A percentile compares a stretch with the other conserved stretches of the same genome.
These are phyloP conservation scores for Hypoxylon sp. DNA, from an alignment of 2,329 filamentous ascomycete species.

Conservation along the genomic window DNA sequence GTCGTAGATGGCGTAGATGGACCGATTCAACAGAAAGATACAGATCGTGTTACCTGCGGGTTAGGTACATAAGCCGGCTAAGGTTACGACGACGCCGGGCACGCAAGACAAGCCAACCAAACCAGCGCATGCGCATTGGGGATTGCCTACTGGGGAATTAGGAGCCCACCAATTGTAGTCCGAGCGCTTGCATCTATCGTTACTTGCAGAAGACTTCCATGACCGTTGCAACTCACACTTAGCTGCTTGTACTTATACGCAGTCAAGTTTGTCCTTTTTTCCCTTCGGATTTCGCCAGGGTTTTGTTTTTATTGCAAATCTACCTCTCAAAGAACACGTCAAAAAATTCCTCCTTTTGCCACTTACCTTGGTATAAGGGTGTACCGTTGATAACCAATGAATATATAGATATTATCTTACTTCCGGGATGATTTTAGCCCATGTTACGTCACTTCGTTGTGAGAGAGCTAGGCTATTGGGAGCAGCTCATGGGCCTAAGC, in stretches of 20 bases:
- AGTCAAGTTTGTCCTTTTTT: neutral
- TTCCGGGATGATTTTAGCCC: neutral
- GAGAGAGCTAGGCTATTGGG: too few relatives aligned
- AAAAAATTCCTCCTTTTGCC: neutral
- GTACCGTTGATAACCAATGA: neutral
- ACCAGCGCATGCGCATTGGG: constrained; percentile 20
- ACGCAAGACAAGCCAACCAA: constrained; percentile 9
- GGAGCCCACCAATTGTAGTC: constrained; percentile 36
- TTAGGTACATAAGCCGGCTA: neutral
- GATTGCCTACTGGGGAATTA: constrained; percentile 38
- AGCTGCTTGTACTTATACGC: too few relatives aligned
- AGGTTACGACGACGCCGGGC: neutral
- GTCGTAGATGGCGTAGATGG: constrained; percentile 28
- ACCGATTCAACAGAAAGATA: constrained; percentile 22
- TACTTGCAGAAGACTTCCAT: constrained; percentile 33
- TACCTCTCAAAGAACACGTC: neutral
- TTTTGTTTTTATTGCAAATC: neutral
- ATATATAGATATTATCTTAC: neutral
- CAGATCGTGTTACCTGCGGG: constrained; percentile 25
- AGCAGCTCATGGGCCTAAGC: neutral
- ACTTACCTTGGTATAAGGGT: neutral
- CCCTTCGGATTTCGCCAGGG: neutral
- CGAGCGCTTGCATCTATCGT: constrained; percentile 18
- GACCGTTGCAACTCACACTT: constrained; percentile 14
- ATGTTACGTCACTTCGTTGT: neutral